phyloP scores from a whole-genome alignment of 2,329 filamentous ascomycete genomes.

The Botrytis fragariae region DNA sequence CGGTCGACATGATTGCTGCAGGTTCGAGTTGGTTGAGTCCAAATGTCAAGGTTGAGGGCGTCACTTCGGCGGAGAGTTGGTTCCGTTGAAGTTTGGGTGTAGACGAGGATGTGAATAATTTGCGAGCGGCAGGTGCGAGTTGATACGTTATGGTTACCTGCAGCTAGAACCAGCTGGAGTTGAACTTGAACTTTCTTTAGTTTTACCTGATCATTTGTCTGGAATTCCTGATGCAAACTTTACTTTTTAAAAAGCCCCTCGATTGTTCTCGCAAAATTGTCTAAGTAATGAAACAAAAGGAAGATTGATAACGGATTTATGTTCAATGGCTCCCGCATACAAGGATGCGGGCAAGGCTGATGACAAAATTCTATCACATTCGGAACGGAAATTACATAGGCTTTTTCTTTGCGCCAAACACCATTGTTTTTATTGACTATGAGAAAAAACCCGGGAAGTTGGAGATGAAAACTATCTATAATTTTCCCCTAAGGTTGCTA shows the following conservation, averaged over 20 bases:
- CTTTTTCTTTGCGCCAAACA: neutral
- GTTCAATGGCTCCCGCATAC: neutral
- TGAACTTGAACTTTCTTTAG: neutral
- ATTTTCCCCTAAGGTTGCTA: slow-evolving; percentile 4
- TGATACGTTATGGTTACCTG: neutral
- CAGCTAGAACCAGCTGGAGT: neutral
- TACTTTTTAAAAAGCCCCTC: neutral
- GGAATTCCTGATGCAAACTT: neutral
- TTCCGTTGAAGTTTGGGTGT: neutral
- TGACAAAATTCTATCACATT: slow-evolving; percentile 10
- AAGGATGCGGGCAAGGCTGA: neutral
- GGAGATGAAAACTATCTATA: slow-evolving; percentile 36
- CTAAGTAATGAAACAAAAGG: neutral
- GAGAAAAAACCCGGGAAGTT: neutral
- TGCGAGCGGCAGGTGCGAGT: neutral
- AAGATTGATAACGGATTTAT: neutral
- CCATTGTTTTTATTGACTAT: neutral
- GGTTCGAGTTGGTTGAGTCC: neutral
- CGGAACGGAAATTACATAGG: neutral
- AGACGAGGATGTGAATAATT: neutral
- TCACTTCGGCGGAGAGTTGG: neutral
- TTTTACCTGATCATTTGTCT: neutral
- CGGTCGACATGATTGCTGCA: neutral
- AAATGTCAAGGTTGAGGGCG: neutral
- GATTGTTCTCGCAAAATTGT: neutral